These are phyloP conservation scores for Lipomyces starkeyi DNA, from an alignment of 805 yeast species.

Conservation along the genomic window DNA sequence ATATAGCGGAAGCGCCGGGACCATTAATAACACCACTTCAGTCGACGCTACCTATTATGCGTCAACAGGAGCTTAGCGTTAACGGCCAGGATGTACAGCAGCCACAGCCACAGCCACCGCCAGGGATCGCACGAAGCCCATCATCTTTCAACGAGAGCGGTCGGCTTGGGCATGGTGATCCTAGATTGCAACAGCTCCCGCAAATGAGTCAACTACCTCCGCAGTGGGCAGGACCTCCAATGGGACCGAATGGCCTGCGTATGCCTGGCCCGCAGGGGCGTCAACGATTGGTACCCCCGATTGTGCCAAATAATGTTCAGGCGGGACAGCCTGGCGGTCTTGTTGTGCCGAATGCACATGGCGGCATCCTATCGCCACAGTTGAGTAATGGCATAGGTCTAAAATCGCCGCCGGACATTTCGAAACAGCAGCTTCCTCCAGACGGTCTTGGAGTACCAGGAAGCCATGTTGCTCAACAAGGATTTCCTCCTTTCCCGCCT, in stretches of 20 bases:
- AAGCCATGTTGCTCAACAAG: neutral
- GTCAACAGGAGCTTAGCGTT: neutral
- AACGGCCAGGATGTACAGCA: neutral
- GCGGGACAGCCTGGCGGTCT: neutral
- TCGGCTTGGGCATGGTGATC: neutral
- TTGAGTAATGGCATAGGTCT: neutral
- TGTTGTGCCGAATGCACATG: neutral
- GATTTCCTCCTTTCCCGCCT: slow-evolving; percentile 4
- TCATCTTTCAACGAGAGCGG: neutral
- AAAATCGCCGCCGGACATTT: neutral
- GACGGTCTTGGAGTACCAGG: slow-evolving; percentile 5
- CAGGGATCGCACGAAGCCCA: neutral
- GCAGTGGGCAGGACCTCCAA: neutral
- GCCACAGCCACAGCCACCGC: neutral
- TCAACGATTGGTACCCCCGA: neutral
- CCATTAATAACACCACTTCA: neutral
- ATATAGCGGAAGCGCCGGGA: neutral
- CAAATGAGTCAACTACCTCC: neutral
- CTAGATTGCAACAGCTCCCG: neutral
- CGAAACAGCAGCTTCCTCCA: neutral
- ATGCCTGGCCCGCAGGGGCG: neutral
- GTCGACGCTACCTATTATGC: neutral
- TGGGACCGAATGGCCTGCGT: neutral
- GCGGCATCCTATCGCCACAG: slow-evolving; percentile 3
- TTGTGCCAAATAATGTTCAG: neutral